These are phyloP conservation scores for Trichoderma citrinoviride DNA, from an alignment of 2,329 filamentous ascomycete genomes.

Conservation along the genomic window DNA sequence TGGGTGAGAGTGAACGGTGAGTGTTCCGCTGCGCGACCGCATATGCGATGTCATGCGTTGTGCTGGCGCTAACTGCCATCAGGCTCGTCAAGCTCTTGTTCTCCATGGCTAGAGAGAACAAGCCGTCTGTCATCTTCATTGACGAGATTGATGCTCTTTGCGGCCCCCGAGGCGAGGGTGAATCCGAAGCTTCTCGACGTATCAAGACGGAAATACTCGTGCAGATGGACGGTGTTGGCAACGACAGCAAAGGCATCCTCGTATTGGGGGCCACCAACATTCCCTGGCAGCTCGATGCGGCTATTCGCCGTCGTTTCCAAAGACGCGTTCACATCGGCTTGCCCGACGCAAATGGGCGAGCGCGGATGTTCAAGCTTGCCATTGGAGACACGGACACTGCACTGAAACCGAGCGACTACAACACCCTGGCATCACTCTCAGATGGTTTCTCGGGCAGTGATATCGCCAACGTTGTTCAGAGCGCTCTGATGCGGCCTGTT, in stretches of 20 bases:
- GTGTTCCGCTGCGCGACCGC: slow-evolving; percentile 10
- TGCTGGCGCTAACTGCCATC: slow-evolving; percentile 27
- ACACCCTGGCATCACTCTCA: slow-evolving; percentile 73
- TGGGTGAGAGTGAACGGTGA: slow-evolving; percentile 97
- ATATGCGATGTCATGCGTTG: neutral
- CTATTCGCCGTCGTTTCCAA: slow-evolving; percentile 94
- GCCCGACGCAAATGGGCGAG: slow-evolving; percentile 81
- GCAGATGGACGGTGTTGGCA: slow-evolving; percentile 98
- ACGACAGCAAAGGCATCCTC: slow-evolving; percentile 88
- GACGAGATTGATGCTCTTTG: slow-evolving; percentile 97
- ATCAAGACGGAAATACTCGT: slow-evolving; percentile 99
- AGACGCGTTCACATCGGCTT: slow-evolving; percentile 92
- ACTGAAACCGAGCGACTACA: slow-evolving; percentile 73
- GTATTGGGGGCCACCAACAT: slow-evolving; percentile 98
- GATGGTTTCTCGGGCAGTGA: slow-evolving; percentile 96
- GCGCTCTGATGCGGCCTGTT: slow-evolving; percentile 95
- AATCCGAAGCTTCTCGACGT: slow-evolving; percentile 92
- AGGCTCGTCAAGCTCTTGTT: slow-evolving; percentile 96
- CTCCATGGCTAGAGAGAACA: slow-evolving; percentile 96
- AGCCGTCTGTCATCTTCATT: slow-evolving; percentile 97
- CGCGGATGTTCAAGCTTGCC: slow-evolving; percentile 92
- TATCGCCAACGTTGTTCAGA: slow-evolving; percentile 93
- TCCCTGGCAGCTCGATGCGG: slow-evolving; percentile 95
- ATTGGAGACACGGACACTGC: slow-evolving; percentile 92
- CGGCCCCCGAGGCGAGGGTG: slow-evolving; percentile 87